A percentile compares a stretch with the other conserved stretches of the same genome.
phyloP scores from a whole-genome alignment of 768 basidiomycete species.

The Tulasnella sp. region DNA sequence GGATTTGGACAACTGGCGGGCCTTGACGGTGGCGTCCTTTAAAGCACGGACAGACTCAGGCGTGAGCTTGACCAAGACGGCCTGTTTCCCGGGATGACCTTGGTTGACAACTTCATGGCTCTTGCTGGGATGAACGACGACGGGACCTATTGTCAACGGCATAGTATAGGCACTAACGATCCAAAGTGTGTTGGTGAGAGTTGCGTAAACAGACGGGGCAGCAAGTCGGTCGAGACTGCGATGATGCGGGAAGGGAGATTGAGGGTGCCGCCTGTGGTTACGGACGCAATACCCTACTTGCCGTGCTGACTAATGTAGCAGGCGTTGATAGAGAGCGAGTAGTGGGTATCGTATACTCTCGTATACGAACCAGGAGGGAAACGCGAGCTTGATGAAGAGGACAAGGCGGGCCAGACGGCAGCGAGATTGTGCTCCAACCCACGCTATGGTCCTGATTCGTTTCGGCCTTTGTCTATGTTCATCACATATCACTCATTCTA shows the following conservation, averaged over 20 bases:
- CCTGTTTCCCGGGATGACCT: constrained; percentile 3
- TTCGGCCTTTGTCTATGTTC: too few relatives aligned
- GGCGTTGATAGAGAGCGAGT: too few relatives aligned
- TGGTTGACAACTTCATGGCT: not conserved
- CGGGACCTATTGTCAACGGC: not conserved
- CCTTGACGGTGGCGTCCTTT: constrained; percentile 9
- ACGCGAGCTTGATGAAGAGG: not conserved
- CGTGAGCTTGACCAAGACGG: constrained; percentile 7
- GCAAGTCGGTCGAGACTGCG: not conserved
- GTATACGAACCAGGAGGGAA: not conserved
- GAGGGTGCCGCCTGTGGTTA: too few relatives aligned
- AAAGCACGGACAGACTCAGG: constrained; percentile 6
- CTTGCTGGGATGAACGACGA: constrained; percentile 3
- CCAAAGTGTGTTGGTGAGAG: not conserved
- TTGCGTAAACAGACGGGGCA: not conserved
- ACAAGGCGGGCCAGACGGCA: too few relatives aligned
- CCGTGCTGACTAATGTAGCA: too few relatives aligned
- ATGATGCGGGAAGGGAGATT: not conserved
- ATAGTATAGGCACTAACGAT: not conserved
- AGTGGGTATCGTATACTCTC: too few relatives aligned
- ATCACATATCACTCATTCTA: too few relatives aligned
- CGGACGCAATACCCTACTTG: too few relatives aligned
- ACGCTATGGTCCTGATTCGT: too few relatives aligned
- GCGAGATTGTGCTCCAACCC: too few relatives aligned
- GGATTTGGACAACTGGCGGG: not conserved